Percentiles rank a stretch among this genome's conserved stretches.
phyloP scores from a whole-genome alignment of 805 yeast species.

The Kodamaea jinghongensis region DNA sequence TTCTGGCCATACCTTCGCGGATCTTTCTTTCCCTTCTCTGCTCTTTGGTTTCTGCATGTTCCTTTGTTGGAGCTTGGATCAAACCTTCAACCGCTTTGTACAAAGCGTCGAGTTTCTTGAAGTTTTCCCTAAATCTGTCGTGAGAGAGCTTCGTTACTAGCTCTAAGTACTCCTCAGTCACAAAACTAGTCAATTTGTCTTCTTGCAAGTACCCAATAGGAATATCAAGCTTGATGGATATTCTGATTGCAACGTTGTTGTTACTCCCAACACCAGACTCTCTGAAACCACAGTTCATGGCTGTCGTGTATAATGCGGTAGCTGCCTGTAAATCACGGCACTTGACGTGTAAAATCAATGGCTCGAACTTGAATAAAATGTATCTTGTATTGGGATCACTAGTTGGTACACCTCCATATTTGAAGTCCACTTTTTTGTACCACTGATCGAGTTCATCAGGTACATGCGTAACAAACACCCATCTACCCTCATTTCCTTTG shows the following conservation, averaged over 20 bases:
- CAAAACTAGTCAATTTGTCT: constrained; percentile 41
- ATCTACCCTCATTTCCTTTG: constrained; percentile 80
- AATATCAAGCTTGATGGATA: constrained; percentile 67
- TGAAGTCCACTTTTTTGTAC: constrained; percentile 37
- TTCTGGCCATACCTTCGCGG: constrained; percentile 46
- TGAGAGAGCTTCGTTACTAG: constrained; percentile 53
- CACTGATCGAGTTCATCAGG: constrained; percentile 46
- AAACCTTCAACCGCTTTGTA: constrained; percentile 40
- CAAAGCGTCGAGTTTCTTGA: constrained; percentile 50
- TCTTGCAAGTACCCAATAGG: constrained; percentile 62
- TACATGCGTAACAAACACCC: constrained; percentile 81
- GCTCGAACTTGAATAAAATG: constrained; percentile 77
- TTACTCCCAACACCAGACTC: constrained; percentile 85
- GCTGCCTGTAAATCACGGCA: constrained; percentile 65
- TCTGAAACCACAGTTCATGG: constrained; percentile 83
- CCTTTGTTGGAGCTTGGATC: constrained; percentile 6
- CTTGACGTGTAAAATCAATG: constrained; percentile 79
- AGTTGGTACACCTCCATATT: constrained; percentile 5
- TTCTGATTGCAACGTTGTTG: constrained; percentile 73
- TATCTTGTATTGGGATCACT: constrained; percentile 40
- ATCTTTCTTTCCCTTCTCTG: constrained; percentile 54
- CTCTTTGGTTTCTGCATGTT: constrained; percentile 49
- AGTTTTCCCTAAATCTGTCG: constrained; percentile 68
- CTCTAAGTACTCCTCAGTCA: constrained; percentile 48
- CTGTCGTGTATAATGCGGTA: constrained; percentile 57